Evolutionary conservation across 164 flowering plant species (phyloP).

Genomic region (Pachysandra terminalis): DNA sequence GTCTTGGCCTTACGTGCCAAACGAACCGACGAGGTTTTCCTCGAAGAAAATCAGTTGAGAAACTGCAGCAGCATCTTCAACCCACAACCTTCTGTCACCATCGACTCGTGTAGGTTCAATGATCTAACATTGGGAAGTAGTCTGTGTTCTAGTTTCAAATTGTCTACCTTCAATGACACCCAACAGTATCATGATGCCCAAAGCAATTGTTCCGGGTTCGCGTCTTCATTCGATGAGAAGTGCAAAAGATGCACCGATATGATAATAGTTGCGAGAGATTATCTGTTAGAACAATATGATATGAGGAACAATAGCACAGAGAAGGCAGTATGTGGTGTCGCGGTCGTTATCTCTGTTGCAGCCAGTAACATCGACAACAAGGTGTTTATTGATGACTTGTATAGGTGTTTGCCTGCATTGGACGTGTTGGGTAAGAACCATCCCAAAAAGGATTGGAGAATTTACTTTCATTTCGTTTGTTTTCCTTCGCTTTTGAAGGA

Average conservation of each 20-base stretch:
- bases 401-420: constrained; percentile 40
- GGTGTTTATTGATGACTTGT: constrained; percentile 29
- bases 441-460: neutral
- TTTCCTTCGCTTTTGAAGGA: too few species aligned
- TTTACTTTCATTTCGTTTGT: too few species aligned
- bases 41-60: constrained; percentile 27
- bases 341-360: constrained; percentile 29
- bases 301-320: neutral
- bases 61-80: constrained; percentile 25
- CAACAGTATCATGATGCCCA: constrained; percentile 1
- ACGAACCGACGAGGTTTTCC: constrained; percentile 23
- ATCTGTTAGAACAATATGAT: neutral
- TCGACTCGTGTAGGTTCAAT: constrained; percentile 29
- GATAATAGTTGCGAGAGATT: constrained; percentile 7
- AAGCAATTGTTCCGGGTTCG: constrained; percentile 32
- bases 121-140: constrained; percentile 21
- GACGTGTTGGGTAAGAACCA: constrained; percentile 28
- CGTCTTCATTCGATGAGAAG: constrained; percentile 17
- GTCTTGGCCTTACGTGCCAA: constrained; percentile 37
- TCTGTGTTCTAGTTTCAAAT: constrained; percentile 31
- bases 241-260: constrained; percentile 33
- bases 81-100: constrained; percentile 19
- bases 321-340: constrained; percentile 31
- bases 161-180: constrained; percentile 4
- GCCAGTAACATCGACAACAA: constrained; percentile 18